A percentile compares a stretch with the other conserved stretches of the same genome.
phyloP scores from a whole-genome alignment of 148 eudicot genomes.

The Nepenthes gracilis region DNA sequence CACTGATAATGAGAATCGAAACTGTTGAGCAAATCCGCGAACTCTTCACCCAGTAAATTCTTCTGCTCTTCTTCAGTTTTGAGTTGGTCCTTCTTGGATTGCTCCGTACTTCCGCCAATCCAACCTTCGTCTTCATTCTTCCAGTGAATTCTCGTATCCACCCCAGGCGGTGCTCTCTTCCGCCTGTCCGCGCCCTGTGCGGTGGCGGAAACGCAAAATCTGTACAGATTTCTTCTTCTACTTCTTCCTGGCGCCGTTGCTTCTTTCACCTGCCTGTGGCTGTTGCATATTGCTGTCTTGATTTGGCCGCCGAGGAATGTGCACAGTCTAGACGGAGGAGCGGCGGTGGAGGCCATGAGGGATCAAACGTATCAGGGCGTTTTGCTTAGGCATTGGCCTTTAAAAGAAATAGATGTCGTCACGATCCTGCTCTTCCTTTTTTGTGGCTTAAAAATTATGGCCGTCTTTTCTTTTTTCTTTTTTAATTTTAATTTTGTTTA shows the following conservation, averaged over 20 bases:
- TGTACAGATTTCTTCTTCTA: not conserved
- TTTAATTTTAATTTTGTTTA: no score
- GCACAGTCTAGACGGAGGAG: constrained; percentile 31
- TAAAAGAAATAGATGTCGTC: constrained; percentile 3
- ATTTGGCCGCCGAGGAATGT: constrained; percentile 14
- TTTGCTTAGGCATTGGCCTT: no score
- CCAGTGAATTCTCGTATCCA: constrained; percentile 89
- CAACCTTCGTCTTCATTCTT: constrained; percentile 77
- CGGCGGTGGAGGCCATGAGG: constrained; percentile 41
- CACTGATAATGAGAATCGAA: constrained; percentile 82
- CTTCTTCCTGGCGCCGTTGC: not conserved
- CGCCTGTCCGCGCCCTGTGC: constrained; percentile 19
- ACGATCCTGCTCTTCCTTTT: constrained; percentile 8
- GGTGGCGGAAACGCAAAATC: constrained; percentile 16
- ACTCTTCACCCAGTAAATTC: constrained; percentile 36
- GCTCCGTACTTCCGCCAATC: constrained; percentile 45
- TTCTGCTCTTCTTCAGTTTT: constrained; percentile 34
- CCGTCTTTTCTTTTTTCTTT: not conserved
- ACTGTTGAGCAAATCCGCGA: constrained; percentile 62
- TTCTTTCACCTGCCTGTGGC: constrained; percentile 6
- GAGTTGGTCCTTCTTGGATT: constrained; percentile 14
- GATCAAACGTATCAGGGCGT: not conserved
- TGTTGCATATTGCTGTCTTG: constrained; percentile 3
- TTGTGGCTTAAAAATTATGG: constrained; percentile 18
- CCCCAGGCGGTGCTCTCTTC: constrained; percentile 37